Percentiles rank a stretch among this genome's conserved stretches.
Conservation (phyloP, 129 eudicot genomes). For the Flaveria robusta region DNA sequence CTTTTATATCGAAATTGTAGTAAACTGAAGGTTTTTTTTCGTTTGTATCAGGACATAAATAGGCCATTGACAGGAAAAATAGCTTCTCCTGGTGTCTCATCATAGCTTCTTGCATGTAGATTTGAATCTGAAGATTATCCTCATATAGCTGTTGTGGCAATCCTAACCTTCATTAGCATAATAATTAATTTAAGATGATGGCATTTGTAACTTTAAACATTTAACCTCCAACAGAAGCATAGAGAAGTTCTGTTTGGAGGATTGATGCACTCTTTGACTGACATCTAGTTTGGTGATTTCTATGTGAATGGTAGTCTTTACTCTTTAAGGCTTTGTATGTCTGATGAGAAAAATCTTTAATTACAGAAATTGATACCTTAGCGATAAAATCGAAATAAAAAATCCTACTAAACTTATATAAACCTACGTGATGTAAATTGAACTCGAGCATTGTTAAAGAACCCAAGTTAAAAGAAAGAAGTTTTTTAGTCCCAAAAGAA, state of each 20-base stretch:
- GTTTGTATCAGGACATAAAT: slow-evolving; percentile 50
- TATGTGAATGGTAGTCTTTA: background rate
- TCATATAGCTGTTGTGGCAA: background rate
- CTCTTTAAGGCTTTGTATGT: background rate
- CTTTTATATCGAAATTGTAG: background rate
- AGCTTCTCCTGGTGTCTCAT: slow-evolving; percentile 64
- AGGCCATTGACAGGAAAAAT: slow-evolving; percentile 51
- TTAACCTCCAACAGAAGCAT: slow-evolving; percentile 28
- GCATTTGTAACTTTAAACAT: slow-evolving; percentile 22
- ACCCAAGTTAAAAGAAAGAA: no score
- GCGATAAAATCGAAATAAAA: no score
- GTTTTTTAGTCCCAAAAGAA: no score
- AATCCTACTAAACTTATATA: background rate
- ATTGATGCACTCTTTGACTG: slow-evolving; percentile 18
- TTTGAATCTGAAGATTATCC: background rate
- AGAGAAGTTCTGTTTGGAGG: slow-evolving; percentile 25
- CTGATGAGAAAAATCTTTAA: background rate
- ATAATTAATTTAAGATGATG: slow-evolving; percentile 27
- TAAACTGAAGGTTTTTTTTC: slow-evolving; percentile 4
- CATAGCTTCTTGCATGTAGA: slow-evolving; percentile 34
- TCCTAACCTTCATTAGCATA: slow-evolving; percentile 33
- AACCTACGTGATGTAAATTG: no score
- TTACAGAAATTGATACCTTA: background rate
- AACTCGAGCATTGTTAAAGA: no score
- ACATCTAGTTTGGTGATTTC: background rate